phyloP scores from a whole-genome alignment of 2,329 filamentous ascomycete species.

The Huntiella decipiens region DNA sequence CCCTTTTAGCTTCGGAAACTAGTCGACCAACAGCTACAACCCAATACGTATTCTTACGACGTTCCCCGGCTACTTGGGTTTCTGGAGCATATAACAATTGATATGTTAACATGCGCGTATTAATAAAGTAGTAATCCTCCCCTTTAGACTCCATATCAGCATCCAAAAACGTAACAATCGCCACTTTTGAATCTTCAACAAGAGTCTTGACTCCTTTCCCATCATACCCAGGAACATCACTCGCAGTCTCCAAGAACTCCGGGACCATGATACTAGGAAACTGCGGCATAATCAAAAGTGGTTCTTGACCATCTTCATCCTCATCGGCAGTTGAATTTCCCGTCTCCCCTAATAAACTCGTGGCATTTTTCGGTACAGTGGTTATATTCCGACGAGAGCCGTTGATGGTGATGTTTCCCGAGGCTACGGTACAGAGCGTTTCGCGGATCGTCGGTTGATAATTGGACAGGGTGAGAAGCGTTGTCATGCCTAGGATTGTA shows the following conservation, averaged over 20 bases:
- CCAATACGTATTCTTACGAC: slow-evolving; percentile 17
- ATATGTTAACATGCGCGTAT: slow-evolving; percentile 21
- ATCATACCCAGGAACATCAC: neutral
- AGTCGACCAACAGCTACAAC: slow-evolving; percentile 20
- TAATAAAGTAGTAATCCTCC: slow-evolving; percentile 22
- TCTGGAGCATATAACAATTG: slow-evolving; percentile 22
- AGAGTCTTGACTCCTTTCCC: neutral
- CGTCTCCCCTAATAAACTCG: neutral
- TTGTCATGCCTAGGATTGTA: too few relatives aligned
- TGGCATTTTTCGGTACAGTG: neutral
- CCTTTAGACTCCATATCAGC: slow-evolving; percentile 15
- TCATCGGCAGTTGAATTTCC: neutral
- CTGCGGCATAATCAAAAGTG: slow-evolving; percentile 5
- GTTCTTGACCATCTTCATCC: neutral
- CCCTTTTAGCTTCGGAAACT: slow-evolving; percentile 17
- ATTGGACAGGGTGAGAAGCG: too few relatives aligned
- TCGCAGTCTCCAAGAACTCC: neutral
- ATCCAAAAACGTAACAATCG: slow-evolving; percentile 22
- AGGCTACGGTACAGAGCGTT: too few relatives aligned
- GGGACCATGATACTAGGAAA: slow-evolving; percentile 7
- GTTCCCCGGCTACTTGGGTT: slow-evolving; percentile 16
- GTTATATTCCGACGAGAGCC: neutral
- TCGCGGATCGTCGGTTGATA: too few relatives aligned
- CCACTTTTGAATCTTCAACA: slow-evolving; percentile 12
- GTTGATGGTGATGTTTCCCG: too few relatives aligned